These are phyloP conservation scores for Arachis stenosperma DNA, from an alignment of 306 rosid species.

Conservation along the genomic window DNA sequence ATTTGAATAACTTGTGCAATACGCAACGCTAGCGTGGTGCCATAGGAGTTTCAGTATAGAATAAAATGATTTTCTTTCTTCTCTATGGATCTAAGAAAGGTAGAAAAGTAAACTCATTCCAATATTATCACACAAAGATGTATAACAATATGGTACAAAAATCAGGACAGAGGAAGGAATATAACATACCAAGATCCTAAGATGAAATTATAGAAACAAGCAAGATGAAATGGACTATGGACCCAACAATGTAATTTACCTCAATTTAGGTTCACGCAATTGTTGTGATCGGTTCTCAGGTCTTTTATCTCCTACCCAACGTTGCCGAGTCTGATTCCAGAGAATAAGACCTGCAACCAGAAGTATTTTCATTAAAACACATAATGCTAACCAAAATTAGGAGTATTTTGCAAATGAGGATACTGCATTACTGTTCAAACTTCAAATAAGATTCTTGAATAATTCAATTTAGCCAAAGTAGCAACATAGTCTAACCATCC, in stretches of 20 bases:
- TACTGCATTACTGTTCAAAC: neutral
- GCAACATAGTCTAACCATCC: neutral
- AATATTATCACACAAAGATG: neutral
- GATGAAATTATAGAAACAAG: constrained; percentile 5
- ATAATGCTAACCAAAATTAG: neutral
- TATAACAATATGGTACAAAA: constrained; percentile 10
- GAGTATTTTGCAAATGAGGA: constrained; percentile 1
- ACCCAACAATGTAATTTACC: constrained; percentile 50
- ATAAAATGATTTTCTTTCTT: neutral
- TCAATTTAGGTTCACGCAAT: constrained; percentile 77
- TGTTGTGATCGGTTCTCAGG: constrained; percentile 53
- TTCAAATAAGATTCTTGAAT: constrained; percentile 11
- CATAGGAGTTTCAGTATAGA: neutral
- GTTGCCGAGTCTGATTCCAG: constrained; percentile 90
- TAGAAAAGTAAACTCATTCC: neutral
- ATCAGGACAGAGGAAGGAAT: constrained; percentile 1
- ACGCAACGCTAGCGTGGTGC: neutral
- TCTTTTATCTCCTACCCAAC: constrained; percentile 77
- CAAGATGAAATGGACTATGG: neutral
- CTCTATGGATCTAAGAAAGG: neutral
- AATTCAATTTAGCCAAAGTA: constrained; percentile 18
- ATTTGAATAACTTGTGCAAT: constrained; percentile 1
- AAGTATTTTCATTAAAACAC: constrained; percentile 24
- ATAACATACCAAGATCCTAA: constrained; percentile 1
- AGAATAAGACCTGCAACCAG: constrained; percentile 80